Evolutionary conservation across 2,329 filamentous ascomycete species (phyloP).

Genomic region (Thelonectria rubi): DNA sequence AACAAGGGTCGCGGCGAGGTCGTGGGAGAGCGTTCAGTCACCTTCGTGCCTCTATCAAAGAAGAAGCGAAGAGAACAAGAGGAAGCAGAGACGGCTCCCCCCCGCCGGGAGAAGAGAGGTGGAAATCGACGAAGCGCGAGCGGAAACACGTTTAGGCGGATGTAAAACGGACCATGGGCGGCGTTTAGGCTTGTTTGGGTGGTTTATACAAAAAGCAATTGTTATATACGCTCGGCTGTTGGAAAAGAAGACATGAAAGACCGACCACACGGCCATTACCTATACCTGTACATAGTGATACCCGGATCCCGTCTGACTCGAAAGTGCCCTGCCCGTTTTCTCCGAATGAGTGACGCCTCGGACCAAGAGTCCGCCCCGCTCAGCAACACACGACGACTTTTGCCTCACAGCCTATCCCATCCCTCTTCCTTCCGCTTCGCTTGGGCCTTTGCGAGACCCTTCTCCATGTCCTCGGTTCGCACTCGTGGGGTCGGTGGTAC

Average conservation of each 20-base stretch:
- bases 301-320: slow-evolving; percentile 43
- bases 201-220: slow-evolving; percentile 34
- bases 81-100: slow-evolving; percentile 54
- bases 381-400: too few species aligned
- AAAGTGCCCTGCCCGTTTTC: slow-evolving; percentile 31
- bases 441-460: slow-evolving; percentile 56
- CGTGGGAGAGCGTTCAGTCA: slow-evolving; percentile 72
- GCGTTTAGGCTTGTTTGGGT: slow-evolving; percentile 37
- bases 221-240: slow-evolving; percentile 34
- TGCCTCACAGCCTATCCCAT: slow-evolving; percentile 34
- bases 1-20: slow-evolving; percentile 60
- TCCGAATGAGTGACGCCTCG: slow-evolving; percentile 22
- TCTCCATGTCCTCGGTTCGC: slow-evolving; percentile 66
- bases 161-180: slow-evolving; percentile 55
- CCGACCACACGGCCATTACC: slow-evolving; percentile 38
- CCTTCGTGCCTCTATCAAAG: slow-evolving; percentile 72
- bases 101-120: slow-evolving; percentile 46
- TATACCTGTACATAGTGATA: slow-evolving; percentile 44
- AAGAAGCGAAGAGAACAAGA: slow-evolving; percentile 57
- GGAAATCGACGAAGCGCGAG: slow-evolving; percentile 74
- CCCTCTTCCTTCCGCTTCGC: slow-evolving; percentile 47
- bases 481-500: slow-evolving; percentile 68
- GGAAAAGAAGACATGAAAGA: slow-evolving; percentile 35
- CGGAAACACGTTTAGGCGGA: slow-evolving; percentile 75
- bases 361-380: not conserved